Base-by-base conservation (phyloP, 441 rosid species). In the Gossypium aridum region DNA sequence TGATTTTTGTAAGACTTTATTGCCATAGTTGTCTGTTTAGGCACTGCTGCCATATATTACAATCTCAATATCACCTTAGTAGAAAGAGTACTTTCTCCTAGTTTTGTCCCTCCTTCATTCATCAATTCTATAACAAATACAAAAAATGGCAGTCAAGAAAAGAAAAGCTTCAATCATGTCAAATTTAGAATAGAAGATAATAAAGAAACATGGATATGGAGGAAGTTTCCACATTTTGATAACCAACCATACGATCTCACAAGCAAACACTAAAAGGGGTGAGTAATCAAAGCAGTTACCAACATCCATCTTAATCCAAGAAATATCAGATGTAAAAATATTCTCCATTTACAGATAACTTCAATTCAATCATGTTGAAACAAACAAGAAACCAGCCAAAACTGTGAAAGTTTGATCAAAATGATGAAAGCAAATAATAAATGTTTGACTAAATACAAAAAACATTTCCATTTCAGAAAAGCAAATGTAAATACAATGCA, bases 1-100 rank as follows among this genome's bases (percentile, higher is more conserved):
- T 84, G 87, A 43, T 19, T 79, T 62, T 83, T 85, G 75, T 88
- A 88, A 59, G 86, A 73, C 79, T 67, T 81, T 59, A 88, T 65
- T 55, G 79, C 66, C 83, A 79, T 87, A 49, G 77, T 85, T 71
- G 92, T 80, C 72, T 83, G 83, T 76, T 79, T 71, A 64, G 94
- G 82, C 65, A 83, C 70, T 64, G 83, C 78, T 87, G 81, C 79
- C 67, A 49, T 82, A 79, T 43, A 79, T 43, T 70, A 60, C 55
- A 76, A 60, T 73, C 83, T 68, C 70, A 37, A 37, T 37, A 64
- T 53, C 31, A 34, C 43, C 51, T 28, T 62, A 9, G 9, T 64
- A 72, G 45, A 60, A 76, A 25, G 60, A 53, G 54, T 20, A 26
- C 22, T 10, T 77, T 79, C 76, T 56, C 17, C 68, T 65, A 67